A percentile compares a stretch with the other conserved stretches of the same genome.
Conservation (phyloP, 768 basidiomycete genomes). For the Mrakia blollopis region DNA sequence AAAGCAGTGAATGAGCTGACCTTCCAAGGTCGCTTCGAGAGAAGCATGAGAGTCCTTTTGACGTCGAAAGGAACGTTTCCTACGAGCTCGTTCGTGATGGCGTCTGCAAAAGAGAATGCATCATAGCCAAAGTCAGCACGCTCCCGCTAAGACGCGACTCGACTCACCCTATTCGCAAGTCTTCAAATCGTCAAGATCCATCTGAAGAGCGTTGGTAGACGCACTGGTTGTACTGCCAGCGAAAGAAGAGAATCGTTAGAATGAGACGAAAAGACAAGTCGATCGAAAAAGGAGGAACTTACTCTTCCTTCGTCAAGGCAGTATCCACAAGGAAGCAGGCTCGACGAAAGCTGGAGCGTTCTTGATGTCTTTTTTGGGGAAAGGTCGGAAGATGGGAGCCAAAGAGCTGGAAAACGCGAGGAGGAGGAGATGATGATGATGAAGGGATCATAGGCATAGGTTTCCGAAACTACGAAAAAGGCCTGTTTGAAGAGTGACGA, state of each 20-base stretch:
- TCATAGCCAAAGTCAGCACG: neutral
- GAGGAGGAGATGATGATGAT: too few species aligned
- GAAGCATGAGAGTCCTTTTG: neutral
- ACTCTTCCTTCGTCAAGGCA: neutral
- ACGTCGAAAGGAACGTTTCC: constrained; percentile 1
- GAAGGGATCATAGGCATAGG: too few species aligned
- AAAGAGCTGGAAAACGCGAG: neutral
- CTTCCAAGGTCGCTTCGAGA: neutral
- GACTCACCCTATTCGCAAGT: neutral
- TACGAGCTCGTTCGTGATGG: neutral
- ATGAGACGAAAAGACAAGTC: too few species aligned
- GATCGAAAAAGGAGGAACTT: neutral
- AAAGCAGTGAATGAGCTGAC: neutral
- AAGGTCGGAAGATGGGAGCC: neutral
- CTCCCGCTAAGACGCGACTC: neutral
- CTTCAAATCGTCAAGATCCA: neutral
- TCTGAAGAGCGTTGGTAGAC: neutral
- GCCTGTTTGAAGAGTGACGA: too few species aligned
- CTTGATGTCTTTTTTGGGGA: neutral
- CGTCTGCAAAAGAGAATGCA: neutral
- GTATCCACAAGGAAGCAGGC: neutral
- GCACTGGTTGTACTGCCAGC: neutral
- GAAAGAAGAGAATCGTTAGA: too few species aligned
- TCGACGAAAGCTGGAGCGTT: neutral
- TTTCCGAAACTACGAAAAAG: too few species aligned